These are phyloP conservation scores for Euphorbia tirucalli DNA, from an alignment of 345 rosid genomes.

Conservation along the genomic window DNA sequence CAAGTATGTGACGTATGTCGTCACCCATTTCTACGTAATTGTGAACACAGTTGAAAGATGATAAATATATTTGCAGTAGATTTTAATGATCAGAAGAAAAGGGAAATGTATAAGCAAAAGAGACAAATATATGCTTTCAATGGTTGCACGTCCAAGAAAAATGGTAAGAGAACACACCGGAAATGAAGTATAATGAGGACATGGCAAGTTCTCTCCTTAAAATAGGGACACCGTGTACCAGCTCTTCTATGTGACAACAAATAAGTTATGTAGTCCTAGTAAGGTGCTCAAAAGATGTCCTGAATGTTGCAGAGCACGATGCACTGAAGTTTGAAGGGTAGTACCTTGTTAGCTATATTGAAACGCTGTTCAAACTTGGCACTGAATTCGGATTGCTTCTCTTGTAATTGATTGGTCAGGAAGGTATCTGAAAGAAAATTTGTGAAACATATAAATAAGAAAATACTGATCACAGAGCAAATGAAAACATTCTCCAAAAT, in stretches of 20 bases:
- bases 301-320: slow-evolving; percentile 5
- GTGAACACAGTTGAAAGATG: slow-evolving; percentile 1
- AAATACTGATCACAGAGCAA: not conserved
- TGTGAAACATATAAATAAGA: not conserved
- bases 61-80: not conserved
- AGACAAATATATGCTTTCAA: slow-evolving; percentile 7
- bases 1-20: not conserved
- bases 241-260: not conserved
- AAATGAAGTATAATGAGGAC: not conserved
- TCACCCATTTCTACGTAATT: not conserved
- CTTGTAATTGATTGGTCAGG: slow-evolving; percentile 52
- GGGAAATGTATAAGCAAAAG: slow-evolving; percentile 2
- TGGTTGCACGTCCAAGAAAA: not conserved
- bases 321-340: not conserved
- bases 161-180: not conserved
- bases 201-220: not conserved
- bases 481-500: not conserved
- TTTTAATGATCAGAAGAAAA: not conserved
- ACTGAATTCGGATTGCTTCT: slow-evolving; percentile 66
- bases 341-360: slow-evolving; percentile 60
- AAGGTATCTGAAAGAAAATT: slow-evolving; percentile 37
- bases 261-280: slow-evolving; percentile 6
- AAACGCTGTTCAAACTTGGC: slow-evolving; percentile 56
- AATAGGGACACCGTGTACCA: not conserved
- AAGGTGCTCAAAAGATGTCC: not conserved